A percentile compares a stretch with the other conserved stretches of the same genome.
Conservation (phyloP, 2,329 filamentous ascomycete species). For the Aulographum hederae region DNA sequence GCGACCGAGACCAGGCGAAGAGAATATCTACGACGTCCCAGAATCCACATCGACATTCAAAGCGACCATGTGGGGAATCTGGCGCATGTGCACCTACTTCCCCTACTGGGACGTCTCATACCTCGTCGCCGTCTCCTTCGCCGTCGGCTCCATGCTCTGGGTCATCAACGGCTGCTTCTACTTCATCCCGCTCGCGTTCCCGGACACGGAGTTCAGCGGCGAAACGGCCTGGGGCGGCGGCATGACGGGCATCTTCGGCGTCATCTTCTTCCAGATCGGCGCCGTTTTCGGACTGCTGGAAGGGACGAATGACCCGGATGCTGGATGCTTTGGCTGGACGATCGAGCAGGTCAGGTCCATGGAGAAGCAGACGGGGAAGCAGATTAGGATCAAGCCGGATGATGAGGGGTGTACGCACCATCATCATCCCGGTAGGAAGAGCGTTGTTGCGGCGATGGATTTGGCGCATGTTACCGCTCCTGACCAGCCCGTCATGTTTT, state of each 20-base stretch:
- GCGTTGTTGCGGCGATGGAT: neutral
- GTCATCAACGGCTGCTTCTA: neutral
- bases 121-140: neutral
- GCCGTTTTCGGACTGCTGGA: neutral
- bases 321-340: neutral
- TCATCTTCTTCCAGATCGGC: neutral
- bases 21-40: too few species aligned
- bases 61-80: neutral
- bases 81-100: neutral
- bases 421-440: neutral
- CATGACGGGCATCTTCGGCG: neutral
- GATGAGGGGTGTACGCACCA: neutral
- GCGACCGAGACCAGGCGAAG: neutral
- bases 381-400: neutral
- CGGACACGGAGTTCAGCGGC: neutral
- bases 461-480: too few species aligned
- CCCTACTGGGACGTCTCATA: neutral
- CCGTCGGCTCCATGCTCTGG: neutral
- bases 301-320: neutral
- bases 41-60: too few species aligned
- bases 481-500: too few species aligned
- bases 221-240: neutral
- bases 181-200: neutral
- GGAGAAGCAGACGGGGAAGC: neutral
- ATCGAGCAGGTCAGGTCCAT: neutral